A percentile compares a stretch with the other conserved stretches of the same genome.
phyloP scores from a whole-genome alignment of 1,284 basidiomycete genomes.

The Amylostereum chailletii region DNA sequence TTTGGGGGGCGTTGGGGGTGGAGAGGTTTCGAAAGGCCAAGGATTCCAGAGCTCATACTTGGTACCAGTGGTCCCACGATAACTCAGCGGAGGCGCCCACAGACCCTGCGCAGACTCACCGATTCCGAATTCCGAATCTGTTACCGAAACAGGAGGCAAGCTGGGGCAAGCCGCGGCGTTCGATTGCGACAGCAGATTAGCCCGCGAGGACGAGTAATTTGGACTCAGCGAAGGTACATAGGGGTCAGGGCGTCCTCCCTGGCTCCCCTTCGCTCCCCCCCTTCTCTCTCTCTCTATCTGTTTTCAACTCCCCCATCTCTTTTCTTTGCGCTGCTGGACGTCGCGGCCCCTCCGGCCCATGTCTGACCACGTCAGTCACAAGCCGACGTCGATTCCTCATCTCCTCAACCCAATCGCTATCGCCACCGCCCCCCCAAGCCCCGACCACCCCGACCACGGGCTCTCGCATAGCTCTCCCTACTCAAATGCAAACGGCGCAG shows the following conservation, averaged over 20 bases:
- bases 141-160: no score
- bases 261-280: neutral
- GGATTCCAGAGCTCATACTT: no score
- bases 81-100: no score
- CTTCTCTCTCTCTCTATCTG: neutral
- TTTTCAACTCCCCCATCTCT: conserved; percentile 4
- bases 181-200: neutral
- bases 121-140: no score
- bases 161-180: no score
- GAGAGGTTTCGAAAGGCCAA: no score
- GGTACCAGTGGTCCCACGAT: no score
- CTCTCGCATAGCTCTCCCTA: conserved; percentile 21
- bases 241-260: neutral
- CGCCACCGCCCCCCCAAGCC: conserved; percentile 5
- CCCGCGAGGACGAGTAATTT: neutral
- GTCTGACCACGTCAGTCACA: conserved; percentile 34
- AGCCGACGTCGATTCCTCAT: conserved; percentile 43
- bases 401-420: conserved; percentile 37
- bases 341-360: conserved; percentile 14
- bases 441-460: conserved; percentile 15
- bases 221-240: neutral
- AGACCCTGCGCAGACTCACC: no score
- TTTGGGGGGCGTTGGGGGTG: no score
- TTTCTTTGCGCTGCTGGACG: conserved; percentile 29
- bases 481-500: conserved; percentile 13